Evolutionary conservation across 345 rosid genomes (phyloP), one percentile per base, ranked within the genome.

Genomic region (Populus simonii): DNA sequence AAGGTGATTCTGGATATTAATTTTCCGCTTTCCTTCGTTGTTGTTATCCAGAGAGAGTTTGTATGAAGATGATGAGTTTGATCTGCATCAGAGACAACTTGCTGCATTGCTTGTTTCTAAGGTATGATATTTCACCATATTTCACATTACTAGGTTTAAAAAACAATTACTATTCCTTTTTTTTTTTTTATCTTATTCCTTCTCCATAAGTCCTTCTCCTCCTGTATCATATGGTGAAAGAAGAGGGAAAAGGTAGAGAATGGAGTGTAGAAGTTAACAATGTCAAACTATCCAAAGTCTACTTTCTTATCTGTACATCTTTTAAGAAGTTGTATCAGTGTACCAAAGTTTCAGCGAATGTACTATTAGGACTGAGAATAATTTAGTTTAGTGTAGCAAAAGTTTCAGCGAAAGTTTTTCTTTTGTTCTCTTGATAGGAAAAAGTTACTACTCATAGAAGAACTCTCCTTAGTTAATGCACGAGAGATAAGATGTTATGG

Each of bases 41-140:
- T 41, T 76, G 55, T 76, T 29, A 20, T 79, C 69, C 87, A 95
- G 99, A 71, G 98, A 95, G 86, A 93, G 98, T 79, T 86, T 95
- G 75, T 95, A 96, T 33, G 99, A 96, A 87, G 98, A 96, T 75
- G 99, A 96, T 81, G 96, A 92, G 80, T 96, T 96, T 77, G 97
- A 91, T 84, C 93, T 78, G 84, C 90, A 90, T 81, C 98, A 94
- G 83, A 89, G 99, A 76, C 89, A 94, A 78, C 98, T 96, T 76
- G 98, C 98, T 83, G 98, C 98, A 4, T 77, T 96, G 57, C 85
- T 96, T 71, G 98, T 90, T 36, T 96, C 99, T 8, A 96, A 96
- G 97, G 98, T 96, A 33, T 33, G 36, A 4, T 4, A 33, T 33
- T 33, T 33, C 36, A 33, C 36, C 36, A 33, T 33, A 4, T 33